These are phyloP conservation scores for Opeltia flavorubescens DNA, from an alignment of 495 filamentous ascomycete genomes.

Conservation along the genomic window DNA sequence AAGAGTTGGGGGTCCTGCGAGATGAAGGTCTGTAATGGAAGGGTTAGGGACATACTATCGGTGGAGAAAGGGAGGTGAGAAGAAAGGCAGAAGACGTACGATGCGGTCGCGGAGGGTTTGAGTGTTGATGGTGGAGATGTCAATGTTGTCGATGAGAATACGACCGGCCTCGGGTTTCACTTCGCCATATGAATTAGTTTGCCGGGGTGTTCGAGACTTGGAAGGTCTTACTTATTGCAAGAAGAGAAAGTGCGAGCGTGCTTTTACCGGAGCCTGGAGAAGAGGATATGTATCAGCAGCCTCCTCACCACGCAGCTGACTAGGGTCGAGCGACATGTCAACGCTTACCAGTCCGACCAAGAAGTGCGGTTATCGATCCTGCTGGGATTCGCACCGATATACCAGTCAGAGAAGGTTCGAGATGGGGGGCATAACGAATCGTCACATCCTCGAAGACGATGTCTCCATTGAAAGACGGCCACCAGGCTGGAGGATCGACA, in stretches of 20 bases:
- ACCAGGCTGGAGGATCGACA: constrained; percentile 53
- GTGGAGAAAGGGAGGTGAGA: not conserved
- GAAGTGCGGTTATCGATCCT: constrained; percentile 52
- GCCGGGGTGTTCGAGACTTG: not conserved
- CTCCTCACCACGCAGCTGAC: not conserved
- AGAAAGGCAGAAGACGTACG: not conserved
- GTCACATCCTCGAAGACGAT: constrained; percentile 65
- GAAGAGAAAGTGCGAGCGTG: constrained; percentile 48
- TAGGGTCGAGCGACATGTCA: constrained; percentile 2
- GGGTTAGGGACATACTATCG: not conserved
- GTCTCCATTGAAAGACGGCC: constrained; percentile 54
- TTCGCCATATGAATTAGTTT: constrained; percentile 18
- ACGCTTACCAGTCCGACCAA: constrained; percentile 34
- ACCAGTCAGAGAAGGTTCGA: constrained; percentile 51
- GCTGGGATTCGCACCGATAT: constrained; percentile 57
- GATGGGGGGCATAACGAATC: constrained; percentile 60
- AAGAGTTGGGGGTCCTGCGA: constrained; percentile 49
- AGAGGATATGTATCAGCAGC: not conserved
- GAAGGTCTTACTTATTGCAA: constrained; percentile 20
- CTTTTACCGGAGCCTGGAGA: constrained; percentile 45
- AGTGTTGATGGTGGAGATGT: constrained; percentile 43
- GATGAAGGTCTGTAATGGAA: constrained; percentile 33
- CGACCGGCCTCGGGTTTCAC: constrained; percentile 32
- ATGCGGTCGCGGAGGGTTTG: constrained; percentile 44
- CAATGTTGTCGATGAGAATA: constrained; percentile 45